phyloP scores from a whole-genome alignment of 2,329 filamentous ascomycete species.

The Magnaporthiopsis poae region DNA sequence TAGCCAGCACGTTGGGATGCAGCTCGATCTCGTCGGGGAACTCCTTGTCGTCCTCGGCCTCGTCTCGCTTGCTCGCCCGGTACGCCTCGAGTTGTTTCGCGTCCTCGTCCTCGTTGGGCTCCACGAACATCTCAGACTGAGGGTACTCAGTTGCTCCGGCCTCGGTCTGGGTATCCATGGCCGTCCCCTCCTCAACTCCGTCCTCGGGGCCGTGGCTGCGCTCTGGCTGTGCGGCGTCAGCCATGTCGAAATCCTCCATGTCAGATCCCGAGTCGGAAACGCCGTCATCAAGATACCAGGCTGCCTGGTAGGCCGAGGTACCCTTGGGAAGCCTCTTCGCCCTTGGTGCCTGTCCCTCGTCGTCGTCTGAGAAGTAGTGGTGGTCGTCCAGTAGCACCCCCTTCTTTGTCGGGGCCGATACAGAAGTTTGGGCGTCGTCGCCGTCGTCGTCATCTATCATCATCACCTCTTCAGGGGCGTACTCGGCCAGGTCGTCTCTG shows the following conservation, averaged over 20 bases:
- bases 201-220: constrained; percentile 61
- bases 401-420: constrained; percentile 48
- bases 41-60: constrained; percentile 85
- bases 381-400: constrained; percentile 92
- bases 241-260: constrained; percentile 53
- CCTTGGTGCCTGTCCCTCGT: constrained; percentile 47
- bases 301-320: constrained; percentile 86
- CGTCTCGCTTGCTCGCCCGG: constrained; percentile 64
- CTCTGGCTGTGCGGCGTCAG: constrained; percentile 49
- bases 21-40: constrained; percentile 97
- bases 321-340: constrained; percentile 77
- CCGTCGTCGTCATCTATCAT: constrained; percentile 61
- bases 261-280: constrained; percentile 79
- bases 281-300: constrained; percentile 76
- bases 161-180: constrained; percentile 61
- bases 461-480: constrained; percentile 75
- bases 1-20: constrained; percentile 73
- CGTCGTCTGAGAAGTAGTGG: constrained; percentile 92
- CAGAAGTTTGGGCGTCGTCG: constrained; percentile 28
- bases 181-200: constrained; percentile 60
- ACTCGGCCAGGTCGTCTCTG: constrained; percentile 69
- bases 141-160: constrained; percentile 79
- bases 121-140: constrained; percentile 84
- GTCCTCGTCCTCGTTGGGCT: constrained; percentile 71
- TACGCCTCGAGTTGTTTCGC: constrained; percentile 72